phyloP scores from a whole-genome alignment of 345 rosid genomes.

The Erucastrum elatum region DNA sequence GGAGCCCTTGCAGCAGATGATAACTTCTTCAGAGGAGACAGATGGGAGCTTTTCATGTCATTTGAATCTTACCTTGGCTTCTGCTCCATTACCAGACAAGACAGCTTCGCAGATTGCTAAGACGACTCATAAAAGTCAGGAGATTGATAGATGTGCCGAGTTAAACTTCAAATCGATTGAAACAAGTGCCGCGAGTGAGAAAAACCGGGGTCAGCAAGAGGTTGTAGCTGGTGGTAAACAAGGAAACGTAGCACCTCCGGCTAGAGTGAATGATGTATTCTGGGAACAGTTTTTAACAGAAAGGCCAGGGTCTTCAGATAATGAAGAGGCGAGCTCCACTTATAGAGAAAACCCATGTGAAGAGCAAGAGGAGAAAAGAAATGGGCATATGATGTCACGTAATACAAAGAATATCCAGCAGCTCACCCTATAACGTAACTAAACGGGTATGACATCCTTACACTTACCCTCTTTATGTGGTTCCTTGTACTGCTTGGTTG shows the following conservation, averaged over 20 bases:
- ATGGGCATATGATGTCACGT: constrained; percentile 46
- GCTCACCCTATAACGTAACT: constrained; percentile 56
- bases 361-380: constrained; percentile 58
- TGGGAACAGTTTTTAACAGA: constrained; percentile 98
- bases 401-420: constrained; percentile 55
- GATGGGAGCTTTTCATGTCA: constrained; percentile 79
- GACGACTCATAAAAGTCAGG: constrained; percentile 43
- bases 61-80: constrained; percentile 79
- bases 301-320: constrained; percentile 82
- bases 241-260: constrained; percentile 53
- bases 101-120: constrained; percentile 45
- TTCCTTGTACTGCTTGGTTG: not conserved
- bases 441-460: constrained; percentile 19
- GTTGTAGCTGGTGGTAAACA: constrained; percentile 46
- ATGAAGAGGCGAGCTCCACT: constrained; percentile 81
- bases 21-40: constrained; percentile 57
- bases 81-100: constrained; percentile 65
- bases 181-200: constrained; percentile 22
- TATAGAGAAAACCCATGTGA: constrained; percentile 59
- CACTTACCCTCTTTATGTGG: not conserved
- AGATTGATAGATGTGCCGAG: constrained; percentile 38
- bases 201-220: constrained; percentile 34
- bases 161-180: constrained; percentile 33
- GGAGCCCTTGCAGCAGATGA: constrained; percentile 47
- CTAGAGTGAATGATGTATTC: constrained; percentile 77